A percentile compares a stretch with the other conserved stretches of the same genome.
Evolutionary conservation across 441 rosid species (phyloP).

Genomic region (Theobroma grandiflorum): DNA sequence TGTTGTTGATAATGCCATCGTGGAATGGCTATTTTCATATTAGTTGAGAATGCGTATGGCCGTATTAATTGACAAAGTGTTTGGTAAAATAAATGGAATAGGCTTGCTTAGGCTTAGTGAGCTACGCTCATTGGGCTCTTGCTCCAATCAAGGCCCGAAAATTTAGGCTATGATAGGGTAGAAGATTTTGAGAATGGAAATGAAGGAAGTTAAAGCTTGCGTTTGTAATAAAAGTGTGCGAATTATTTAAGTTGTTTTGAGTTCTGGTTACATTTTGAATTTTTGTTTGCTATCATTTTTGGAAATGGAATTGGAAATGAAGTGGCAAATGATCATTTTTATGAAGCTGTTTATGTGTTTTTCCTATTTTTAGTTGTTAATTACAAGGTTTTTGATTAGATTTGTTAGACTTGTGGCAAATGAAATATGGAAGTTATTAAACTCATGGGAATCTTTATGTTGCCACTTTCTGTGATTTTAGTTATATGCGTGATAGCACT

Average conservation of each 20-base stretch:
- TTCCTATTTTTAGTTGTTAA: constrained; percentile 1
- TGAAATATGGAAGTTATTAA: background rate
- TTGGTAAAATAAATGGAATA: no score
- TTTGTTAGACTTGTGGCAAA: background rate
- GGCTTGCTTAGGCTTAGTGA: no score
- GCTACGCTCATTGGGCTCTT: no score
- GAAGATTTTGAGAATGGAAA: constrained; percentile 31
- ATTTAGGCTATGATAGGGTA: no score
- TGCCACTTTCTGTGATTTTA: constrained; percentile 1
- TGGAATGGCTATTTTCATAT: no score
- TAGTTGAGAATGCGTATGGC: no score
- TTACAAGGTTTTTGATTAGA: background rate
- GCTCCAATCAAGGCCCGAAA: no score
- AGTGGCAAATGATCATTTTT: background rate
- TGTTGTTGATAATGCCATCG: no score
- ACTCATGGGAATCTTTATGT: background rate
- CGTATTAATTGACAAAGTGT: no score
- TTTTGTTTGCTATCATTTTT: background rate
- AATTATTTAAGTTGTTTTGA: constrained; percentile 15
- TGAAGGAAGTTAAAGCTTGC: constrained; percentile 16
- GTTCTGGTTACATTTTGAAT: constrained; percentile 1
- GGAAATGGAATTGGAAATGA: background rate
- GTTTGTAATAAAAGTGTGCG: background rate
- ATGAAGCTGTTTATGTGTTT: background rate
- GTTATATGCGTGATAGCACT: background rate